Evolutionary conservation across 306 rosid species (phyloP), one percentile per base, ranked within the genome.

Genomic region (Aeschynomene evenia): DNA sequence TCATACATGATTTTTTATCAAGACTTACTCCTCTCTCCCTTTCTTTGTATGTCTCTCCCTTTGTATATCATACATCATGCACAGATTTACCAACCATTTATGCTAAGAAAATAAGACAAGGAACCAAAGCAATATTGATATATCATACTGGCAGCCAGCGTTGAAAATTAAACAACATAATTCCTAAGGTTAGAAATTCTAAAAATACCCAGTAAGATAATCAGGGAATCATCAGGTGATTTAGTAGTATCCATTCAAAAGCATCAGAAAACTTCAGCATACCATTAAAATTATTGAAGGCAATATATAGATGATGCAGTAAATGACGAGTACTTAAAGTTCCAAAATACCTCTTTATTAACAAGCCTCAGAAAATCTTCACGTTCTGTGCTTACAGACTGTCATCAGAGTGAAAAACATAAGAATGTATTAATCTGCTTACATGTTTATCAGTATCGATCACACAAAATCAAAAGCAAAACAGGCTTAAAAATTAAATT

Each of bases 321-420:
- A 73, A 77, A 57, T 57, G 36, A 62, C 22, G 34, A 34, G 66
- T 24, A 36, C 8, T 53, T 42, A 71, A 62, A 22, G 59, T 61
- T 53, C 36, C 59, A 71, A 66, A 63, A 67, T 83, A 94, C 98
- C 98, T 94, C 98, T 75, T 94, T 90, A 55, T 89, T 88, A 54
- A 94, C 97, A 65, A 94, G 97, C 45, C 88, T 73, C 61, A 94
- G 84, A 79, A 94, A 94, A 74, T 94, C 96, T 82, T 94, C 98
- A 50, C 98, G 96, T 74, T 94, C 98, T 66, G 86, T 78, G 73
- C 96, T 88, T 46, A 94, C 98, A 14, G 98, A 90, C 98, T 94
- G 95, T 66, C 81, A 66, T 59, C 68, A 81, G 20, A 65, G 18
- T 45, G 61, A 63, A 73, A 29, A 63, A 57, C 37, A 43, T 31